Evolutionary conservation across 352 stramenopile genomes (phyloP), one percentile per base, ranked within the genome.

Genomic region (Globisporangium canariense): DNA sequence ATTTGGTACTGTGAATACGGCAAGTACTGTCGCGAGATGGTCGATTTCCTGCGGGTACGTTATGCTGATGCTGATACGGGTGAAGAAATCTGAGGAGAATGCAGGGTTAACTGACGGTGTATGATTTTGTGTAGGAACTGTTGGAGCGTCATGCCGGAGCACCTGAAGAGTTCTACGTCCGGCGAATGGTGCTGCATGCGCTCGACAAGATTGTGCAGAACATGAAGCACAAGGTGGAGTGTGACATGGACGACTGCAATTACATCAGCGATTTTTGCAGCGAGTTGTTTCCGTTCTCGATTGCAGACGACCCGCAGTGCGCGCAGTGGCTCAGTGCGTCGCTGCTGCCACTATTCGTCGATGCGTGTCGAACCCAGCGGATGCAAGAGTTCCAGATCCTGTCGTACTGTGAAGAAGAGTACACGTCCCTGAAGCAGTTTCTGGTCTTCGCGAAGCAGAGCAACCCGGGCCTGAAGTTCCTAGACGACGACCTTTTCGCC

Each of bases 131-230:
- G n/a, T 20, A 82, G 75, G 71, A 69, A 32, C 25, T 85, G 30
- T 70, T 77, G 63, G 68, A 67, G 6, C 67, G 63, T 30, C 69
- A 73, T 59, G 64, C 68, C 0, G 57, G 58, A 10, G 61, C 64
- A 25, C 67, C 67, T 11, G 62, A 76, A 45, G 49, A 70, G 0
- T 67, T 83, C 41, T 92, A 90, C 49, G 78, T 89, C 30, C 79
- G 83, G 18, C 83, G 87, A 0, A 86, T 95, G 69, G 74, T 90
- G 32, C 71, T 95, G 6, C 80, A 88, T 47, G 81, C 78, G n/a
- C 67, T 96, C 2, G 78, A 94, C 73, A 79, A 78, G 58, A 74
- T 93, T 53, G 83, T 93, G 14, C 73, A 92, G 58, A 90, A 80
- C 49, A 70, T 94, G 46, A 86, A 91, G 67, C 81, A 93, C 45